Percentiles rank a stretch among this genome's conserved stretches.
Conservation (phyloP, 2,329 filamentous ascomycete genomes). For the Fusarium incarnatum region DNA sequence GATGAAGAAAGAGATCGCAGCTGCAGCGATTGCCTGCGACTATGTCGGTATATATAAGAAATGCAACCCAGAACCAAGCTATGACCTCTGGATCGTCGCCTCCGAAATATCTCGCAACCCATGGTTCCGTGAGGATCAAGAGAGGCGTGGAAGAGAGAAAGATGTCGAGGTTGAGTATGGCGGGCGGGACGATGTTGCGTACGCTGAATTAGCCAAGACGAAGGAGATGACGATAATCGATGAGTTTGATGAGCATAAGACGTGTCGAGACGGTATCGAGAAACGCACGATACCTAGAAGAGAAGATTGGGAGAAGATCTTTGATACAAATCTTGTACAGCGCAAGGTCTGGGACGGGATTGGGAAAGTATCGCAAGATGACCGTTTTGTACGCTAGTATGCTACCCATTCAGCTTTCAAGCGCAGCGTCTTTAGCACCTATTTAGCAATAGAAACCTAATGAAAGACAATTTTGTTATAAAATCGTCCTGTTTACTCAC, state of each 20-base stretch:
- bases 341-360: neutral
- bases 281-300: neutral
- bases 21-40: conserved; percentile 16
- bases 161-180: neutral
- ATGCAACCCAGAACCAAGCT: neutral
- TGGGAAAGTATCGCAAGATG: neutral
- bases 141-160: neutral
- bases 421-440: no score
- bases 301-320: neutral
- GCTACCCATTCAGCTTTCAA: no score
- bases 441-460: neutral
- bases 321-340: neutral
- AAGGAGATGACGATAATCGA: neutral
- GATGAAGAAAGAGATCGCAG: neutral
- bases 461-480: neutral
- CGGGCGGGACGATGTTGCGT: no score
- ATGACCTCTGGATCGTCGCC: neutral
- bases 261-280: neutral
- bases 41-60: neutral
- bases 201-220: neutral
- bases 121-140: conserved; percentile 1
- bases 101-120: neutral
- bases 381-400: no score
- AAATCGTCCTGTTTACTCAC: neutral
- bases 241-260: neutral